A percentile compares a stretch with the other conserved stretches of the same genome.
These are phyloP conservation scores for Strobilomyces echinocephalus DNA, from an alignment of 768 basidiomycete species.

Conservation along the genomic window DNA sequence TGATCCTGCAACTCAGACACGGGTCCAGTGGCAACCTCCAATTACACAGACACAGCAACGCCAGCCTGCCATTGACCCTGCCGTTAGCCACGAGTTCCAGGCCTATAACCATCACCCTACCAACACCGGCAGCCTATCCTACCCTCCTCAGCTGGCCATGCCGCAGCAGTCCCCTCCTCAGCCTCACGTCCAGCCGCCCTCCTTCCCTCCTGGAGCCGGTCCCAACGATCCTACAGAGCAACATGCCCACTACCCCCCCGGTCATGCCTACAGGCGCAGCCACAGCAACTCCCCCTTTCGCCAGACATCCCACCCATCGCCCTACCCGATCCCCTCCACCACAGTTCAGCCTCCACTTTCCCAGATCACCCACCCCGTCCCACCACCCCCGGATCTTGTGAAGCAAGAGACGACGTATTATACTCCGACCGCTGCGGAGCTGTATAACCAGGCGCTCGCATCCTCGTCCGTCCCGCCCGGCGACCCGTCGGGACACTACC, in stretches of 20 bases:
- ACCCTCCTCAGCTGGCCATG: conserved; percentile 27
- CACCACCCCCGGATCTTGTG: conserved; percentile 25
- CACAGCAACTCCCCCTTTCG: conserved; percentile 31
- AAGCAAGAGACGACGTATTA: conserved; percentile 43
- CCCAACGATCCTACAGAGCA: conserved; percentile 32
- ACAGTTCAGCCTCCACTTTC: conserved; percentile 26
- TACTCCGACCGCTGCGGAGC: conserved; percentile 49
- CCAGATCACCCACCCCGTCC: conserved; percentile 19
- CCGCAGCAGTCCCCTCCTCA: conserved; percentile 25
- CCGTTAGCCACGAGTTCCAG: conserved; percentile 32
- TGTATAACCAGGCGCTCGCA: conserved; percentile 46
- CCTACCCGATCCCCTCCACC: conserved; percentile 35
- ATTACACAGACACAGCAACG: conserved; percentile 33
- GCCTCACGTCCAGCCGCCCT: conserved; percentile 35
- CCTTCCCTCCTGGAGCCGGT: conserved; percentile 32
- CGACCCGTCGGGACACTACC: conserved; percentile 29
- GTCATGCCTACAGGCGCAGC: conserved; percentile 31
- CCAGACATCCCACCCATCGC: conserved; percentile 39
- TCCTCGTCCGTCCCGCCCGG: conserved; percentile 23
- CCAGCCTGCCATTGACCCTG: conserved; percentile 32
- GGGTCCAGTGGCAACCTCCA: conserved; percentile 32
- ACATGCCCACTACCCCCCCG: conserved; percentile 33
- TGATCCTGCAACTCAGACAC: conserved; percentile 32
- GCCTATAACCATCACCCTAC: conserved; percentile 28
- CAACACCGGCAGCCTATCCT: conserved; percentile 22